phyloP scores from a whole-genome alignment of 331 rosid genomes.

The Malus hybrid region DNA sequence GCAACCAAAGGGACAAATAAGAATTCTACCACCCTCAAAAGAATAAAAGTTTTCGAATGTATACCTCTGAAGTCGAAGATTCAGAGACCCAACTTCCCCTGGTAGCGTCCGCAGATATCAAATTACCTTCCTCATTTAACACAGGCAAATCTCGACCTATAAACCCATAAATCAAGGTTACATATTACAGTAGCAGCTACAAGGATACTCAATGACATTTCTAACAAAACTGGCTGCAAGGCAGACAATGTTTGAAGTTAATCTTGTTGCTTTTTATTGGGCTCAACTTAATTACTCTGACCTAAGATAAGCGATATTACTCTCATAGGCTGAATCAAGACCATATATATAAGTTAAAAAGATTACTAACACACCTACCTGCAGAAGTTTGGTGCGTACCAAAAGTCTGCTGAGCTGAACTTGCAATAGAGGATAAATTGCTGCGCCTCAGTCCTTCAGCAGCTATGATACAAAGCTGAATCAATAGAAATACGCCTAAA shows the following conservation, averaged over 20 bases:
- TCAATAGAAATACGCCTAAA: conserved; percentile 81
- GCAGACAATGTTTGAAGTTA: neutral
- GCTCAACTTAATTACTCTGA: neutral
- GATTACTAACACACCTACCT: conserved; percentile 35
- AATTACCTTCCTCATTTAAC: conserved; percentile 74
- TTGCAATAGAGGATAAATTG: conserved; percentile 63
- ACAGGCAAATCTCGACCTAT: conserved; percentile 81
- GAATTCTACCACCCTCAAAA: neutral
- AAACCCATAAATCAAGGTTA: conserved; percentile 1
- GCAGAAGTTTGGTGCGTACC: conserved; percentile 43
- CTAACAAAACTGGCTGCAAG: neutral
- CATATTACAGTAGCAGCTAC: neutral
- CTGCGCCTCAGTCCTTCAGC: conserved; percentile 78
- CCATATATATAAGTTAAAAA: neutral
- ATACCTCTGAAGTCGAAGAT: conserved; percentile 64
- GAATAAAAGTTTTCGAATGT: neutral
- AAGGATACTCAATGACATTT: neutral
- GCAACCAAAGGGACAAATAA: neutral
- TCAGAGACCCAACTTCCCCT: conserved; percentile 55
- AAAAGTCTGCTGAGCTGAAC: conserved; percentile 64
- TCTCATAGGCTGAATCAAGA: neutral
- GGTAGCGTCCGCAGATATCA: conserved; percentile 47
- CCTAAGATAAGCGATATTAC: too few species aligned
- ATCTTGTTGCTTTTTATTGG: neutral
- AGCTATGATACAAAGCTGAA: conserved; percentile 90